Conservation (phyloP, 129 eudicot genomes). For the Flaveria ramosissima region DNA sequence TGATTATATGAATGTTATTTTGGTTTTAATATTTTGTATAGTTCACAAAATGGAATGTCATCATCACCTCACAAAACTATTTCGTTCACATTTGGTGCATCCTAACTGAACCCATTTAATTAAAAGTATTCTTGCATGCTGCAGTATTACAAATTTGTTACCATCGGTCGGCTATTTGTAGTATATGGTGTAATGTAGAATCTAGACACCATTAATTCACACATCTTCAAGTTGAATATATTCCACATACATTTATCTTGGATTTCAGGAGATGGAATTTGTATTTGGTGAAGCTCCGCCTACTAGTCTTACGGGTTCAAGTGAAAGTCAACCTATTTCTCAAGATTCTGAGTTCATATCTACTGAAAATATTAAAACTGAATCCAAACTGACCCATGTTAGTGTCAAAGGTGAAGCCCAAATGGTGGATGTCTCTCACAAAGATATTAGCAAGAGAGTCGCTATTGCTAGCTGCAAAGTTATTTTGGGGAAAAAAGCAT, state of each 20-base stretch:
- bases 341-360: conserved; percentile 40
- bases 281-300: conserved; percentile 86
- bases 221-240: neutral
- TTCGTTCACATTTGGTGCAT: neutral
- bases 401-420: conserved; percentile 75
- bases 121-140: neutral
- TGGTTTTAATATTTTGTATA: neutral
- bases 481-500: conserved; percentile 64
- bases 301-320: conserved; percentile 53
- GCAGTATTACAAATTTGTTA: neutral
- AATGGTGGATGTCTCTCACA: conserved; percentile 87
- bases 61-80: neutral
- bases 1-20: neutral
- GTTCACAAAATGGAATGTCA: neutral
- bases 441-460: conserved; percentile 69
- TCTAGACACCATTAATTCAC: neutral
- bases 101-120: neutral
- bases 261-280: conserved; percentile 75
- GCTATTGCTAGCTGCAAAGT: conserved; percentile 90
- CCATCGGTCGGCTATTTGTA: neutral
- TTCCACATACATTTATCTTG: neutral
- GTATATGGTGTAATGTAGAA: neutral
- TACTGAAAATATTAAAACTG: conserved; percentile 16
- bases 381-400: conserved; percentile 58
- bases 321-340: conserved; percentile 37